Evolutionary conservation across 1,284 basidiomycete species (phyloP).

Genomic region (Blastosporella zonata): DNA sequence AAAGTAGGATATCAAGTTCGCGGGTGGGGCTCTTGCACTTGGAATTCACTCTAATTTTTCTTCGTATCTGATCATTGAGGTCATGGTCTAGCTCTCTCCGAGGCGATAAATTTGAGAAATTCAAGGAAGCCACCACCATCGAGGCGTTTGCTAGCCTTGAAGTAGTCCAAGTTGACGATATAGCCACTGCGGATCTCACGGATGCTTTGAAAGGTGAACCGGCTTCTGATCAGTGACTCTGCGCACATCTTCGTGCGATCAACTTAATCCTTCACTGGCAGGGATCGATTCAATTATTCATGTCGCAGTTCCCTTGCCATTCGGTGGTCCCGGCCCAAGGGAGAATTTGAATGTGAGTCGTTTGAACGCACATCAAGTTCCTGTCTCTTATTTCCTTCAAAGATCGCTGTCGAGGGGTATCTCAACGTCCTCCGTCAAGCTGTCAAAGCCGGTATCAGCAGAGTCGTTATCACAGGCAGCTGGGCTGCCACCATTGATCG

Average conservation of each 20-base stretch:
- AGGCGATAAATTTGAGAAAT: slow-evolving; percentile 8
- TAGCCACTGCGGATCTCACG: slow-evolving; percentile 14
- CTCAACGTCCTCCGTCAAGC: slow-evolving; percentile 21
- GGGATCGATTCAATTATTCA: slow-evolving; percentile 21
- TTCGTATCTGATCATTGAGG: background rate
- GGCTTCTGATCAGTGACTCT: background rate
- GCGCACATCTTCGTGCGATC: background rate
- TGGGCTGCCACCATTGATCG: slow-evolving; percentile 18
- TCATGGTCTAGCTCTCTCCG: slow-evolving; percentile 14
- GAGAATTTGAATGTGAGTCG: slow-evolving; percentile 16
- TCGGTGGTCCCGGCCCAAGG: slow-evolving; percentile 14
- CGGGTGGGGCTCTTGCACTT: too few species aligned
- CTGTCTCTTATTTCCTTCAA: background rate
- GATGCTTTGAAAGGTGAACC: slow-evolving; percentile 13
- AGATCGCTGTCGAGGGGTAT: slow-evolving; percentile 19
- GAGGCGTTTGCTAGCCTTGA: slow-evolving; percentile 16
- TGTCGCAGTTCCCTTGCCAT: slow-evolving; percentile 17
- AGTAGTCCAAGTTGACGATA: slow-evolving; percentile 15
- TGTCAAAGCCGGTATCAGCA: slow-evolving; percentile 18
- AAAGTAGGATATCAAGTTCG: slow-evolving; percentile 17
- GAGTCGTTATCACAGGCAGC: slow-evolving; percentile 21
- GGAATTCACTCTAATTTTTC: too few species aligned
- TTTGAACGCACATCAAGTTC: too few species aligned
- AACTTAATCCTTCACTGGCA: slow-evolving; percentile 5
- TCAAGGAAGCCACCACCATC: slow-evolving; percentile 9